phyloP scores from a whole-genome alignment of 2,329 filamentous ascomycete genomes.

The Trichoderma arundinaceum region DNA sequence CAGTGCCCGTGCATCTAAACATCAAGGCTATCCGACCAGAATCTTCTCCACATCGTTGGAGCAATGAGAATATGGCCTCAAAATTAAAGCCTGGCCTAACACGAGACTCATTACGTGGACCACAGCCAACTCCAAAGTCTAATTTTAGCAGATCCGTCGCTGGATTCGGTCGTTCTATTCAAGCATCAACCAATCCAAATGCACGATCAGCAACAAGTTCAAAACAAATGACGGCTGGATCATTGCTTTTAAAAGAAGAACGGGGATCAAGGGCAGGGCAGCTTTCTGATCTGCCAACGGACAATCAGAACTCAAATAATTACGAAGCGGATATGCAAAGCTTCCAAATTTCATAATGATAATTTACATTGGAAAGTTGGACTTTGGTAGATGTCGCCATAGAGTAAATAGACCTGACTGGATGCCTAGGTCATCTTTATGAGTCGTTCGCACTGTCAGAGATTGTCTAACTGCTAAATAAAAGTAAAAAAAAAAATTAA shows the following conservation, averaged over 20 bases:
- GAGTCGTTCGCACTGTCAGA: neutral
- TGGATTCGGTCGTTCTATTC: constrained; percentile 8
- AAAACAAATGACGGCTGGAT: neutral
- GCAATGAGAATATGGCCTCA: neutral
- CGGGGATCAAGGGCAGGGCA: neutral
- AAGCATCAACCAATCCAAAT: neutral
- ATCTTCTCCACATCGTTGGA: constrained; percentile 6
- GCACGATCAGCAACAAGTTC: constrained; percentile 5
- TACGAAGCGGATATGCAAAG: neutral
- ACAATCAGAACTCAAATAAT: neutral
- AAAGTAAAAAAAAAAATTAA: neutral
- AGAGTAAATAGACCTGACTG: neutral
- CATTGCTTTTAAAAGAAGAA: neutral
- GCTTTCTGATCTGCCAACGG: neutral
- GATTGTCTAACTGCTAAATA: neutral
- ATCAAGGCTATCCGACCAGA: constrained; percentile 11
- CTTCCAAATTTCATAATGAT: neutral
- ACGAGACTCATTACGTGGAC: neutral
- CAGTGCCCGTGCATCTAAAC: constrained; percentile 33
- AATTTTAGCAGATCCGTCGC: constrained; percentile 9
- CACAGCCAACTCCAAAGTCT: constrained; percentile 10
- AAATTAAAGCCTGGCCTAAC: neutral
- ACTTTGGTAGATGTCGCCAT: neutral
- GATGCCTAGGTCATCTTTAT: neutral
- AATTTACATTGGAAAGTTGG: neutral